Base-by-base conservation (phyloP, 1,139 yeast species). In the Saccharomyces hybrid region DNA sequence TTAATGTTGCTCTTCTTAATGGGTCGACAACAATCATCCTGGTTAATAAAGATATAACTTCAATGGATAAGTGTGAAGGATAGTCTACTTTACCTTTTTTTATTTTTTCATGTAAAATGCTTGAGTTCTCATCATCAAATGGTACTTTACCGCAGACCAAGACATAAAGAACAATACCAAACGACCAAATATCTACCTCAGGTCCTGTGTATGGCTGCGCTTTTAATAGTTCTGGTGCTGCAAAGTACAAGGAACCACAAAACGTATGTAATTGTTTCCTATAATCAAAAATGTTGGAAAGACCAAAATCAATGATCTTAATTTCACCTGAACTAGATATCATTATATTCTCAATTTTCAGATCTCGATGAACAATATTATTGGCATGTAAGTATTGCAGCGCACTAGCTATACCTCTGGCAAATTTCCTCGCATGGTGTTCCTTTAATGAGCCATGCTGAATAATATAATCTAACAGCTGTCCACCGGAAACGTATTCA, bases 111-210 rank as follows among this genome's bases (percentile, higher is more conserved):
- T 95, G 99, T 63, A 95, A 77, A 1, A 88, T 95, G 49, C 93
- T 86, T 62, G 95, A 96, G 57, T 88, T 84, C 66, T 89, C 95
- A 68, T 95, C 99, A 70, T 95, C 99, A 71, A 95, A 95, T 13
- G 99, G 99, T 6, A 95, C 98, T 68, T 90, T 91, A 53, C 99
- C 99, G 69, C 97, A 91, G 2, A 93, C 96, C 58, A 95, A 75
- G 16, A 93, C 99, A 66, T 89, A 93, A 42, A 95, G 73, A 0
- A 93, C 97, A 50, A 93, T 96, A 56, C 99, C 99, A 76, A 91
- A 91, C 4, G 96, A 88, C 99, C 99, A 93, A 29, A 93, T 85
- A 68, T 93, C 99, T 51, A 95, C 97, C 70, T 95, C 99, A 0
- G 99, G 99, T 0, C 99, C 99, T 38, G 81, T 76, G 65, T 95